These are phyloP conservation scores for Ophiocordyceps robertsii DNA, from an alignment of 2,329 filamentous ascomycete species.

Conservation along the genomic window DNA sequence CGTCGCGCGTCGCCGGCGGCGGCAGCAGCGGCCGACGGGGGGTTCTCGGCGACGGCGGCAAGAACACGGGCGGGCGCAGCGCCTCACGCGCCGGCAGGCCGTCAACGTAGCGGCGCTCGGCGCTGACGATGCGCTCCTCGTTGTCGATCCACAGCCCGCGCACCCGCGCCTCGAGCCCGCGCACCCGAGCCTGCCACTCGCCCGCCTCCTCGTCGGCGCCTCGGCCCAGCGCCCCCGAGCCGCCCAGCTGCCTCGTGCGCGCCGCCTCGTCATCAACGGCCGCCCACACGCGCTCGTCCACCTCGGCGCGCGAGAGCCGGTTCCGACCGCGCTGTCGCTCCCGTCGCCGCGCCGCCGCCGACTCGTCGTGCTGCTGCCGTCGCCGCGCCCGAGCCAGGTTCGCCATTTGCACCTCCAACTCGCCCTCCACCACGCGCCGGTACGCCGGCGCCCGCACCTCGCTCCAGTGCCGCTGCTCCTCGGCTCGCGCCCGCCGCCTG, in stretches of 20 bases:
- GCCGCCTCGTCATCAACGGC: not conserved
- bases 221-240: not conserved
- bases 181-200: not conserved
- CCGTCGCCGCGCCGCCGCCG: not conserved
- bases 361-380: not conserved
- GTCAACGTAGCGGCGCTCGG: constrained; percentile 12
- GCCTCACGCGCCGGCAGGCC: constrained; percentile 12
- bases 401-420: no score
- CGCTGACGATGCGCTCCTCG: not conserved
- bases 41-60: not conserved
- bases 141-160: constrained; percentile 5
- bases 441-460: no score
- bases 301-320: not conserved
- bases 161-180: not conserved
- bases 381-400: not conserved
- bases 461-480: no score
- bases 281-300: not conserved
- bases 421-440: no score
- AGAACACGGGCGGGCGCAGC: constrained; percentile 6
- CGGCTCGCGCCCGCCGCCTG: no score
- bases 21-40: no score
- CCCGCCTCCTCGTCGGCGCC: not conserved
- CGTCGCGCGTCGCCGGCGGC: no score
- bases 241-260: not conserved
- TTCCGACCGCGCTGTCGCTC: not conserved